Evolutionary conservation across 2,329 filamentous ascomycete species (phyloP).

Genomic region (Curvularia lunata): DNA sequence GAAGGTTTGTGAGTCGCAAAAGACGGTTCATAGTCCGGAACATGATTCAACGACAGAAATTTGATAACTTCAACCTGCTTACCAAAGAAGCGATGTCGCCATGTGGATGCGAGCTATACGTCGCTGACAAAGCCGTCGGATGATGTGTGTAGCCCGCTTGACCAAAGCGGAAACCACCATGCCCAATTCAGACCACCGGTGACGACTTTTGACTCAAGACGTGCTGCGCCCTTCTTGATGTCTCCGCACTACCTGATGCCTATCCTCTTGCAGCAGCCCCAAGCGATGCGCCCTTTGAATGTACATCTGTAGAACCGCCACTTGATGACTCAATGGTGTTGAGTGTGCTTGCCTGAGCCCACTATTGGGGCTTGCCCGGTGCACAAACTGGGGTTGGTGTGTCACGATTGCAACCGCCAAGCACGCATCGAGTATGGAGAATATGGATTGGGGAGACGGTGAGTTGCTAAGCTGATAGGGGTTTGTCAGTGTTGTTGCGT

Average conservation of each 20-base stretch:
- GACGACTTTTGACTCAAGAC: neutral
- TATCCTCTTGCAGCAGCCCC: neutral
- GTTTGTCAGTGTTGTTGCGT: neutral
- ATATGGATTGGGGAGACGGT: neutral
- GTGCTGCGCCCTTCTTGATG: neutral
- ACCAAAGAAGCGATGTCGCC: neutral
- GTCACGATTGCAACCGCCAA: neutral
- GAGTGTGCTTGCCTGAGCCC: neutral
- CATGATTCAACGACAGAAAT: neutral
- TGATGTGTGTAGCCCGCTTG: neutral
- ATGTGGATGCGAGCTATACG: neutral
- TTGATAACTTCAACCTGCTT: neutral
- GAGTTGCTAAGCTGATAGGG: neutral
- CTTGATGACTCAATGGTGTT: neutral
- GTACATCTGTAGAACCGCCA: neutral
- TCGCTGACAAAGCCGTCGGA: neutral
- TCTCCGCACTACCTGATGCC: neutral
- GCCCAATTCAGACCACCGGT: neutral
- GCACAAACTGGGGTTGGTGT: neutral
- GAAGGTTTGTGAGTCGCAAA: neutral
- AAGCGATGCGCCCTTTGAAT: conserved; percentile 1
- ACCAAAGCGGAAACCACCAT: neutral
- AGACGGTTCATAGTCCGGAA: neutral
- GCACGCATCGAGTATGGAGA: neutral
- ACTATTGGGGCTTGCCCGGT: neutral